Percentiles rank a stretch among this genome's conserved stretches.
phyloP scores from a whole-genome alignment of 108 stramenopile genomes.

The Nitzschia palea region DNA sequence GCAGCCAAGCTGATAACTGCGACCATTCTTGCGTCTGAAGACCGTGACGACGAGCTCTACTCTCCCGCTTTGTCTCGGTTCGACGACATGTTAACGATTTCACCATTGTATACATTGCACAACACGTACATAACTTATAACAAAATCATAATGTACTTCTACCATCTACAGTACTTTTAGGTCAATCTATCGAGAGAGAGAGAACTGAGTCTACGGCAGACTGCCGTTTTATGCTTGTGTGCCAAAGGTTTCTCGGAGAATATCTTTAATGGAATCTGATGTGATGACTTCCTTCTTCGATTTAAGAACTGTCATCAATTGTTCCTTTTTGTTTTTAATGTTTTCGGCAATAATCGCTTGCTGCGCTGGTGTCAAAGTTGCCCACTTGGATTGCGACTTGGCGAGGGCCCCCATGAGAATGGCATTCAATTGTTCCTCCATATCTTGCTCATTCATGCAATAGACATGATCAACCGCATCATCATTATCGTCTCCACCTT shows the following conservation, averaged over 20 bases:
- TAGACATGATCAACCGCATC: slow-evolving; percentile 1
- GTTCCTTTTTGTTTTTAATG: slow-evolving; percentile 39
- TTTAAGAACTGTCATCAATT: slow-evolving; percentile 22
- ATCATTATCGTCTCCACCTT: slow-evolving; percentile 4
- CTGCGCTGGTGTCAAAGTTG: slow-evolving; percentile 24
- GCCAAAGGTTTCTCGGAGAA: slow-evolving; percentile 16
- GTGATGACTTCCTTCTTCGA: slow-evolving; percentile 27
- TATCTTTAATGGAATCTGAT: slow-evolving; percentile 26
- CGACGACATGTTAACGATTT: no score
- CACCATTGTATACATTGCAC: no score
- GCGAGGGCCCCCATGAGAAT: slow-evolving; percentile 30
- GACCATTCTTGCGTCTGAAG: no score
- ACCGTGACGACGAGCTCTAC: no score
- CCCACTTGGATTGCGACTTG: slow-evolving; percentile 36
- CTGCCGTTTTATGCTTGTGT: no score
- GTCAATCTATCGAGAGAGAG: no score
- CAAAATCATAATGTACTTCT: no score
- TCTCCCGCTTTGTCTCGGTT: no score
- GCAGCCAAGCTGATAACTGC: no score
- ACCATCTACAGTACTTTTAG: no score
- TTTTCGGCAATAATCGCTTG: slow-evolving; percentile 45
- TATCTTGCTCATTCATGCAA: slow-evolving; percentile 25
- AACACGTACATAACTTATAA: no score
- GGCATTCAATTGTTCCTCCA: slow-evolving; percentile 42
- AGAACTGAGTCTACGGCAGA: no score